Conservation (phyloP, 805 yeast genomes). For the Suhomyces tanzawaensis region DNA sequence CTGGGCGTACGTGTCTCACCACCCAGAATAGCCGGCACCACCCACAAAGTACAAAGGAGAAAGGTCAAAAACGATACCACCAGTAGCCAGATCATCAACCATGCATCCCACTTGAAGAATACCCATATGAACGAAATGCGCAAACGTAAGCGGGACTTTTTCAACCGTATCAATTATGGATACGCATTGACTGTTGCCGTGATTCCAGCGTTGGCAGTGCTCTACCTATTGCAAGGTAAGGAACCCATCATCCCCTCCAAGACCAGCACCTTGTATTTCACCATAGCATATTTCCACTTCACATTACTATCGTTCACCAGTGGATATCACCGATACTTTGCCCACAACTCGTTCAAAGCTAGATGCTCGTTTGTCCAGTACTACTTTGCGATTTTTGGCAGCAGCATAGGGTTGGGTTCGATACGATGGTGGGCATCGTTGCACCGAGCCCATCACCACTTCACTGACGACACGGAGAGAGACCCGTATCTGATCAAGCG, state of each 20-base stretch:
- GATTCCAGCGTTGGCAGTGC: conserved; percentile 29
- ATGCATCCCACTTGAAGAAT: conserved; percentile 25
- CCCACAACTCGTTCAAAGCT: conserved; percentile 38
- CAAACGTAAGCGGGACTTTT: conserved; percentile 34
- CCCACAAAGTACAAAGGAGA: conserved; percentile 22
- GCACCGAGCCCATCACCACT: conserved; percentile 89
- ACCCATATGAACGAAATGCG: conserved; percentile 34
- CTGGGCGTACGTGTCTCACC: not conserved
- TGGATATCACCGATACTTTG: conserved; percentile 43
- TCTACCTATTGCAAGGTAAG: conserved; percentile 22
- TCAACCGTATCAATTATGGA: conserved; percentile 36
- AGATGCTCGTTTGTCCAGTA: conserved; percentile 37
- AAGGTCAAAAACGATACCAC: conserved; percentile 11
- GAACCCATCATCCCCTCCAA: conserved; percentile 26
- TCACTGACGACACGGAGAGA: conserved; percentile 74
- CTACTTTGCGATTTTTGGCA: conserved; percentile 57
- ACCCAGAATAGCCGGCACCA: not conserved
- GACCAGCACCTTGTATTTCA: conserved; percentile 28
- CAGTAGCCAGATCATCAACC: conserved; percentile 10
- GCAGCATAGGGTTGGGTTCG: conserved; percentile 75
- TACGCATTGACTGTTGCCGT: conserved; percentile 33
- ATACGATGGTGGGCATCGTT: conserved; percentile 76
- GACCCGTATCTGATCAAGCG: conserved; percentile 86
- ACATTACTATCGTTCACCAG: conserved; percentile 40
- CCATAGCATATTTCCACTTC: conserved; percentile 31